A percentile compares a stretch with the other conserved stretches of the same genome.
Evolutionary conservation across 805 yeast genomes (phyloP).

Genomic region (Hanseniaspora guilliermondii): DNA sequence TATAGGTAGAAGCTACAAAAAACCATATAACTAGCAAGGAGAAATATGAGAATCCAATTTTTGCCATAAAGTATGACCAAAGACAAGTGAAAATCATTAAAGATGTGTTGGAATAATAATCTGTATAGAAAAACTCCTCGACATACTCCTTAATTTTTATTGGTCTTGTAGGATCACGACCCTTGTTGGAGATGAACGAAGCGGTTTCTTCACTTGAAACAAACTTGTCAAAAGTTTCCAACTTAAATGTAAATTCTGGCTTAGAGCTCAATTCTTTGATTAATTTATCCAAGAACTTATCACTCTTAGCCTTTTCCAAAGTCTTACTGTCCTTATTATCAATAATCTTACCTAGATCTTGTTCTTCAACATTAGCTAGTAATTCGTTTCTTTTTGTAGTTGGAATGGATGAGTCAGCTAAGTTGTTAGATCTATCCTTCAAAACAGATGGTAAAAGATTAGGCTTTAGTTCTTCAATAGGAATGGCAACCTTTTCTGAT

Average conservation of each 20-base stretch:
- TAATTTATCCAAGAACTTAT: background rate
- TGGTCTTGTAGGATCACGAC: background rate
- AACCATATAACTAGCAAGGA: slow-evolving; percentile 48
- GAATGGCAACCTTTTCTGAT: slow-evolving; percentile 25
- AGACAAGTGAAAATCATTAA: slow-evolving; percentile 57
- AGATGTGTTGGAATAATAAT: slow-evolving; percentile 58
- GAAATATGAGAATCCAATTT: slow-evolving; percentile 51
- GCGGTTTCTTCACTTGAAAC: slow-evolving; percentile 18
- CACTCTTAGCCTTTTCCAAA: background rate
- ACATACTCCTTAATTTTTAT: slow-evolving; percentile 42
- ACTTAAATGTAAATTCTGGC: slow-evolving; percentile 24
- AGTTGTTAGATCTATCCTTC: slow-evolving; percentile 23
- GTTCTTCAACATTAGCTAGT: slow-evolving; percentile 15
- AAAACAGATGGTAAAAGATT: slow-evolving; percentile 19
- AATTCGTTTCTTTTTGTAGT: slow-evolving; percentile 17
- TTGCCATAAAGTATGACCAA: slow-evolving; percentile 57
- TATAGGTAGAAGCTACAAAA: slow-evolving; percentile 53
- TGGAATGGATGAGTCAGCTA: slow-evolving; percentile 25
- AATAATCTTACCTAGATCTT: slow-evolving; percentile 15
- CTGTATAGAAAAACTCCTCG: slow-evolving; percentile 56
- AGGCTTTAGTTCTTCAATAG: slow-evolving; percentile 24
- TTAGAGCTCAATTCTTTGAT: background rate
- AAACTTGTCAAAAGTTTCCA: slow-evolving; percentile 28
- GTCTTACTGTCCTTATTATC: background rate
- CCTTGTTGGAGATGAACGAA: slow-evolving; percentile 15